Conservation (phyloP, 768 basidiomycete species). For the Arthromyces matolae region DNA sequence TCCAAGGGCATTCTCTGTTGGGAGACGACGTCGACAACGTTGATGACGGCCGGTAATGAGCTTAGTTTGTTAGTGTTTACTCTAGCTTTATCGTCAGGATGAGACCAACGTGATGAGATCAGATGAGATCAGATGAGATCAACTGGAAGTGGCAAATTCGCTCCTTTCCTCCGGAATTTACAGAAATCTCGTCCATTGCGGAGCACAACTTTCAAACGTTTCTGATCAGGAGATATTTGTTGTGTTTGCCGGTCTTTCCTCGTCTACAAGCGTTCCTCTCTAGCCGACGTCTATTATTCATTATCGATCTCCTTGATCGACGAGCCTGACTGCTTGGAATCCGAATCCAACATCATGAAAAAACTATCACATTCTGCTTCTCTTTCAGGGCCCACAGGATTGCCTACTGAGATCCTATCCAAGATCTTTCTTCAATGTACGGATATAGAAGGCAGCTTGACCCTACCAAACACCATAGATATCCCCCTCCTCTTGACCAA, state of each 20-base stretch:
- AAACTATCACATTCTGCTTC: conserved; percentile 6
- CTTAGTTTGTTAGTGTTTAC: background rate
- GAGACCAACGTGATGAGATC: background rate
- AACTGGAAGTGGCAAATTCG: conserved; percentile 16
- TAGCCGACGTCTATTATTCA: conserved; percentile 1
- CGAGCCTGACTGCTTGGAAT: conserved; percentile 6
- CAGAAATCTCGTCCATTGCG: background rate
- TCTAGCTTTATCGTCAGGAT: conserved; percentile 3
- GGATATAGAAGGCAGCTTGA: conserved; percentile 28
- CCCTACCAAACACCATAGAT: conserved; percentile 31
- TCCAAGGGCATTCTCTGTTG: background rate
- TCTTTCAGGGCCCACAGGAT: conserved; percentile 6
- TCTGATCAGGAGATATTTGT: conserved; percentile 16
- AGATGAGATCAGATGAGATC: conserved; percentile 9
- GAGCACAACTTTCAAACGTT: background rate
- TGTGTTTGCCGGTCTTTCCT: conserved; percentile 5
- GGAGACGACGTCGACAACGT: too few species aligned
- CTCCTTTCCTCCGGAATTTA: conserved; percentile 15
- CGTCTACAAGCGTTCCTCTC: background rate
- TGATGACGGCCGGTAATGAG: background rate
- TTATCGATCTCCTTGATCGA: conserved; percentile 15
- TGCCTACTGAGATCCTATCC: conserved; percentile 39
- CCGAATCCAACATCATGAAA: conserved; percentile 8
- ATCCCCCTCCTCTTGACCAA: conserved; percentile 36
- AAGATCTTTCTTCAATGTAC: conserved; percentile 40